Conservation (phyloP, 2,329 filamentous ascomycete genomes). For the Ophiostoma sp. region DNA sequence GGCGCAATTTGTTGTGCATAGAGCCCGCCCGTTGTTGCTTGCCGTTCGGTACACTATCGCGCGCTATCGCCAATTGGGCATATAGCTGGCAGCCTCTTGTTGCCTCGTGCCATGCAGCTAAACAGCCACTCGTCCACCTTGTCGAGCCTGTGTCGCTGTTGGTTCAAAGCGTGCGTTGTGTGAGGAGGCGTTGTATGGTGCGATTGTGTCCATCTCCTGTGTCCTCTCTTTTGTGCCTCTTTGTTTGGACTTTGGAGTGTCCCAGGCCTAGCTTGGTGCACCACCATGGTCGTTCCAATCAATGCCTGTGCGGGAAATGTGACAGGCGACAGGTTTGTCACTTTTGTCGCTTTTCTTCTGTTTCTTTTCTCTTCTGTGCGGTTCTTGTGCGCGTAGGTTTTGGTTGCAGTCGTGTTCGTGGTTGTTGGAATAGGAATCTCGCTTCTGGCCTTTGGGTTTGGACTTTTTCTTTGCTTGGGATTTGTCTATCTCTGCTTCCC, state of each 20-base stretch:
- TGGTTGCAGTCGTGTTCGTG: constrained; percentile 2
- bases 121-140: constrained; percentile 15
- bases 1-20: constrained; percentile 21
- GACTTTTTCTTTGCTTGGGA: neutral
- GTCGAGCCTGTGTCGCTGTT: neutral
- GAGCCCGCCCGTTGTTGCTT: constrained; percentile 10
- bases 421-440: neutral
- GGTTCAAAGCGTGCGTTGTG: constrained; percentile 15
- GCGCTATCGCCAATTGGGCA: constrained; percentile 19
- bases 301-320: constrained; percentile 10
- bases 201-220: neutral
- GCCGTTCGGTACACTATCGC: constrained; percentile 17
- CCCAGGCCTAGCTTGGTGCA: neutral
- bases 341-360: neutral
- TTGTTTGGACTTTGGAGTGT: neutral
- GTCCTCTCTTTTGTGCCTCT: too few species aligned
- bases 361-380: neutral
- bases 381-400: neutral
- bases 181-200: neutral
- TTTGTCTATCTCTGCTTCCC: neutral
- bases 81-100: constrained; percentile 6
- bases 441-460: neutral
- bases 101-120: constrained; percentile 18
- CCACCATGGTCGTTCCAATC: neutral
- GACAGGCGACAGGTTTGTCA: neutral